phyloP scores from a whole-genome alignment of 2,329 filamentous ascomycete genomes.

The Aspergillus pseudonomiae region DNA sequence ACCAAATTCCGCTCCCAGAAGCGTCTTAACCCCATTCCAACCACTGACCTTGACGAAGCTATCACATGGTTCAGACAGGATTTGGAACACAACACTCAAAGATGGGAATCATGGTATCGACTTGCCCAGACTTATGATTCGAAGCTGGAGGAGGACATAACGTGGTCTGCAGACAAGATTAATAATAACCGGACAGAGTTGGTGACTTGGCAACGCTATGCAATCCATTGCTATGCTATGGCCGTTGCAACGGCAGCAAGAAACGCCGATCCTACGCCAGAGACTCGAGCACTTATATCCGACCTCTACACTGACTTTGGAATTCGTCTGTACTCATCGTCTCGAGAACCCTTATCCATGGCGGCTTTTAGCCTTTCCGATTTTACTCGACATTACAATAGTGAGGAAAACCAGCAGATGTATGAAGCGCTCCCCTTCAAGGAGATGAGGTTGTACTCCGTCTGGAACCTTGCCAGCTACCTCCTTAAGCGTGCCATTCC shows the following conservation, averaged over 20 bases:
- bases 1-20: constrained; percentile 83
- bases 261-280: constrained; percentile 56
- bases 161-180: constrained; percentile 89
- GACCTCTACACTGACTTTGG: constrained; percentile 72
- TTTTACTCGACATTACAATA: constrained; percentile 64
- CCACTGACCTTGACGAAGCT: constrained; percentile 81
- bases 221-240: constrained; percentile 81
- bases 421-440: constrained; percentile 61
- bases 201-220: constrained; percentile 73
- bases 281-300: constrained; percentile 60
- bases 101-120: constrained; percentile 90
- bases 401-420: constrained; percentile 55
- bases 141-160: constrained; percentile 81
- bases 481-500: constrained; percentile 63
- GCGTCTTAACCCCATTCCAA: constrained; percentile 74
- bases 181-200: constrained; percentile 79
- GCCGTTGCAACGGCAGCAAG: constrained; percentile 65
- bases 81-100: constrained; percentile 76
- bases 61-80: constrained; percentile 79
- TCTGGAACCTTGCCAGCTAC: constrained; percentile 66
- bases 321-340: constrained; percentile 68
- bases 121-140: constrained; percentile 86
- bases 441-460: constrained; percentile 60
- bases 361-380: constrained; percentile 65
- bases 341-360: constrained; percentile 69